phyloP scores from a whole-genome alignment of 179 eudicot genomes.

The Silene noctiflora region DNA sequence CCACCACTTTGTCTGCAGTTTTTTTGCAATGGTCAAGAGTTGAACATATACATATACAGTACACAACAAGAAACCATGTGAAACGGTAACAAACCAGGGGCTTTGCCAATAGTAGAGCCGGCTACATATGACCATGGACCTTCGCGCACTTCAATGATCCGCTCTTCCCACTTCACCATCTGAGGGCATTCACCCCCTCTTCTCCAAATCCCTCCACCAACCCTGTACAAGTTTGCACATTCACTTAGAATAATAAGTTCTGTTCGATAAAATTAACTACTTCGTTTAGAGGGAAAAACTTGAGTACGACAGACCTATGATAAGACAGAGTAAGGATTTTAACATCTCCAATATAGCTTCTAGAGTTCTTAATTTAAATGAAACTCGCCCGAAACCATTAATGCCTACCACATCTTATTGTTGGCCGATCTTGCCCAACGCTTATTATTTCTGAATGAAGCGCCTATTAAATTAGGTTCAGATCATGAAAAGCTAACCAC shows the following conservation, averaged over 20 bases:
- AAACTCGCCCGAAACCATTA: neutral
- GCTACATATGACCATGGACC: constrained; percentile 91
- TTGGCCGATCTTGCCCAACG: too few species aligned
- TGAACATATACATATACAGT: neutral
- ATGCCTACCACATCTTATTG: neutral
- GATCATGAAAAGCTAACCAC: neutral
- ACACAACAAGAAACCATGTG: neutral
- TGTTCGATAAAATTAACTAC: neutral
- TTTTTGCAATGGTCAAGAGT: neutral
- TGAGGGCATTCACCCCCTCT: constrained; percentile 82
- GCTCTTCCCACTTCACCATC: constrained; percentile 74
- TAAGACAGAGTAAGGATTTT: neutral
- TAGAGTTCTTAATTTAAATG: neutral
- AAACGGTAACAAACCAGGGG: constrained; percentile 55
- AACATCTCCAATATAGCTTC: neutral
- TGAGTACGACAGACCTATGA: neutral
- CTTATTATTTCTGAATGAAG: neutral
- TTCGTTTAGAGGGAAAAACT: neutral
- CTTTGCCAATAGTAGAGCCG: constrained; percentile 65
- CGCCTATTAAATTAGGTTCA: neutral
- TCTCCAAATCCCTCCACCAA: constrained; percentile 87
- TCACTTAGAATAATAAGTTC: neutral
- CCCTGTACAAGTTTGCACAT: constrained; percentile 34
- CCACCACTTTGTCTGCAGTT: constrained; percentile 74
- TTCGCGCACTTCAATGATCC: constrained; percentile 73